A percentile compares a stretch with the other conserved stretches of the same genome.
Evolutionary conservation across 306 rosid genomes (phyloP).

Genomic region (Hippophae gyantsensis): DNA sequence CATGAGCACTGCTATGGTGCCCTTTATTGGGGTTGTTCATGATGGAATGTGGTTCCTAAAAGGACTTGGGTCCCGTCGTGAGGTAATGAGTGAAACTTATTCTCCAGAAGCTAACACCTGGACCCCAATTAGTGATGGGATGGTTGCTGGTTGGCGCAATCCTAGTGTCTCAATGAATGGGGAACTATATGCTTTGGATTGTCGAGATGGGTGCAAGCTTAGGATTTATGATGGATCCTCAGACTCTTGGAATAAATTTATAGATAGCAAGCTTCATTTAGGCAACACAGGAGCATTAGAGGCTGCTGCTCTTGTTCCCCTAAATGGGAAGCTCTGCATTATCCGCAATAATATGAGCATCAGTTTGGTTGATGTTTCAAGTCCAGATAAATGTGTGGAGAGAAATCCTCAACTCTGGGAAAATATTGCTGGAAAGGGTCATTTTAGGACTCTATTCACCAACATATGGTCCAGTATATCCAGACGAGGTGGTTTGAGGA

Average conservation of each 20-base stretch:
- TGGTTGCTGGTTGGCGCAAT: slow-evolving; percentile 92
- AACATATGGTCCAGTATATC: slow-evolving; percentile 88
- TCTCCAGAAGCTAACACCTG: slow-evolving; percentile 85
- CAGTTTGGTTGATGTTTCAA: slow-evolving; percentile 74
- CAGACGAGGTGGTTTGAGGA: slow-evolving; percentile 77
- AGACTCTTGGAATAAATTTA: slow-evolving; percentile 86
- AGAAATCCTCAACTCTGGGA: slow-evolving; percentile 90
- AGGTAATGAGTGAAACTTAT: slow-evolving; percentile 88
- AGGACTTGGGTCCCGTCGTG: slow-evolving; percentile 87
- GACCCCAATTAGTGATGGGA: slow-evolving; percentile 69
- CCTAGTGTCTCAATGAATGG: slow-evolving; percentile 88
- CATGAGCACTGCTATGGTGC: slow-evolving; percentile 95
- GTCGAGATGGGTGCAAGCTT: slow-evolving; percentile 93
- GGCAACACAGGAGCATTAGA: slow-evolving; percentile 85
- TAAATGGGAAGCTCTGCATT: slow-evolving; percentile 90
- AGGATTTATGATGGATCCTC: slow-evolving; percentile 66
- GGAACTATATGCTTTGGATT: slow-evolving; percentile 79
- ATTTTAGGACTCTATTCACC: slow-evolving; percentile 61
- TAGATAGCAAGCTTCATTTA: slow-evolving; percentile 93
- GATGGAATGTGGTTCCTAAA: slow-evolving; percentile 83
- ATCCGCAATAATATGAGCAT: slow-evolving; percentile 97
- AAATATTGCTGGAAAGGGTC: slow-evolving; percentile 88
- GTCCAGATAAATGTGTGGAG: slow-evolving; percentile 63
- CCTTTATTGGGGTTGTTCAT: slow-evolving; percentile 94
- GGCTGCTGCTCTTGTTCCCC: slow-evolving; percentile 95